Evolutionary conservation across 768 basidiomycete species (phyloP), one percentile per base, ranked within the genome.

Genomic region (Boletus rubescentipes): DNA sequence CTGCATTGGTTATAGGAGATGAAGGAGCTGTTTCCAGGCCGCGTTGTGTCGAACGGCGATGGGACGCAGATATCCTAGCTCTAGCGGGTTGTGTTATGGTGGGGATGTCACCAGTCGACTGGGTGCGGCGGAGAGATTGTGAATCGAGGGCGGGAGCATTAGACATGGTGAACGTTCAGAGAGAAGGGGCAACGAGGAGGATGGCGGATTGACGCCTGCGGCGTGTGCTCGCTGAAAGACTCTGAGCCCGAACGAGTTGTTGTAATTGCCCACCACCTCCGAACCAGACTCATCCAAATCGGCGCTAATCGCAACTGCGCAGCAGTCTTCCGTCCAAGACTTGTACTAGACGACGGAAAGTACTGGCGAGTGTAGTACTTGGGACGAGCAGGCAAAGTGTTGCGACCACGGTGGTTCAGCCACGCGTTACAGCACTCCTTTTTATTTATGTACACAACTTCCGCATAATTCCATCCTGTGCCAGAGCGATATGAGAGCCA

Each of bases 21-120:
- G 66, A 58, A 30, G 54, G 53, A n/a, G 9, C 29, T 12, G 61
- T 61, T 43, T 64, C 58, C 16, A 46, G 56, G 31, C 56, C 70
- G 39, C 62, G 62, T 20, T 62, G 70, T 30, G 51, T 46, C 9
- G 70, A 63, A 55, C 54, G 64, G 47, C 55, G 63, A 63, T 72
- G 60, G 18, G 65, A 64, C 15, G 58, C 65, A 34, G 70, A 65
- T 58, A 66, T 60, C 40, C 65, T 67, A 20, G 69, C 65, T 51
- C 69, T 58, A 4, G 59, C 23, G 8, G 71, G 66, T 30, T 49
- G 65, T 31, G 60, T 35, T 26, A 61, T 29, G 5, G 67, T 55
- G 30, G 66, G 65, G 45, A 73, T 70, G 60, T 71, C 63, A 1
- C 70, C 70, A 29, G 72, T 72, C 1, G 70, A 73, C 57, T 68